Conservation (phyloP, 2,329 filamentous ascomycete species). For the Elsinoe australis region DNA sequence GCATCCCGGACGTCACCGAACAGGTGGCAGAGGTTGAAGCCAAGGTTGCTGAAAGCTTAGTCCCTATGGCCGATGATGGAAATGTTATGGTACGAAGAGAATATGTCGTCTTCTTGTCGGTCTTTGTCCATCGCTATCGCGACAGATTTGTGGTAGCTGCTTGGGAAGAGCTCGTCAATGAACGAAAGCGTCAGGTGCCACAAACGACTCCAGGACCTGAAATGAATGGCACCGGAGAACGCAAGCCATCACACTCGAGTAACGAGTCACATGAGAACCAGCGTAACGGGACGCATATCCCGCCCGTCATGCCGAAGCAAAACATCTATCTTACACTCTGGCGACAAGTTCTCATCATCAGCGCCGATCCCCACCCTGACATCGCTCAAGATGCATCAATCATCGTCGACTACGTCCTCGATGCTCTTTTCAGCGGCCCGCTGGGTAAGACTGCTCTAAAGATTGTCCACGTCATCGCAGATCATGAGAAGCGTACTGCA, state of each 20-base stretch:
- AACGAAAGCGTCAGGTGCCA: slow-evolving; percentile 34
- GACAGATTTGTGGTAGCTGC: slow-evolving; percentile 87
- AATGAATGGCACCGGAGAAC: slow-evolving; percentile 6
- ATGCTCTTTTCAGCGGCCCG: slow-evolving; percentile 67
- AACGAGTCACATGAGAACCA: slow-evolving; percentile 19
- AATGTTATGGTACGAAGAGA: slow-evolving; percentile 92
- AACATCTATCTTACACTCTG: slow-evolving; percentile 90
- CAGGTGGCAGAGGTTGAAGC: slow-evolving; percentile 89
- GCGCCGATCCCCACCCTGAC: slow-evolving; percentile 89
- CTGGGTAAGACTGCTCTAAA: slow-evolving; percentile 62
- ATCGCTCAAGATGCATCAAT: slow-evolving; percentile 76
- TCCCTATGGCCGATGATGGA: slow-evolving; percentile 88
- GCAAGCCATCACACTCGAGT: slow-evolving; percentile 18
- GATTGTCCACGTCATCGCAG: slow-evolving; percentile 63
- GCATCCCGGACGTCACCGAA: slow-evolving; percentile 84
- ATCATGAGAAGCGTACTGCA: slow-evolving; percentile 22
- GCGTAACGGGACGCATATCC: slow-evolving; percentile 13
- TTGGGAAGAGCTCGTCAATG: slow-evolving; percentile 82
- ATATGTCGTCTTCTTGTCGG: slow-evolving; percentile 85
- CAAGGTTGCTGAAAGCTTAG: slow-evolving; percentile 75
- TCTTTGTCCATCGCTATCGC: slow-evolving; percentile 82
- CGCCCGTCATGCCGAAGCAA: slow-evolving; percentile 55
- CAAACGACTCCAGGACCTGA: background rate
- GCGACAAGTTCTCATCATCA: slow-evolving; percentile 86
- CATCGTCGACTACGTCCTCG: slow-evolving; percentile 81